A percentile compares a stretch with the other conserved stretches of the same genome.
Conservation (phyloP, 495 filamentous ascomycete genomes). For the Trichoderma parareesei region DNA sequence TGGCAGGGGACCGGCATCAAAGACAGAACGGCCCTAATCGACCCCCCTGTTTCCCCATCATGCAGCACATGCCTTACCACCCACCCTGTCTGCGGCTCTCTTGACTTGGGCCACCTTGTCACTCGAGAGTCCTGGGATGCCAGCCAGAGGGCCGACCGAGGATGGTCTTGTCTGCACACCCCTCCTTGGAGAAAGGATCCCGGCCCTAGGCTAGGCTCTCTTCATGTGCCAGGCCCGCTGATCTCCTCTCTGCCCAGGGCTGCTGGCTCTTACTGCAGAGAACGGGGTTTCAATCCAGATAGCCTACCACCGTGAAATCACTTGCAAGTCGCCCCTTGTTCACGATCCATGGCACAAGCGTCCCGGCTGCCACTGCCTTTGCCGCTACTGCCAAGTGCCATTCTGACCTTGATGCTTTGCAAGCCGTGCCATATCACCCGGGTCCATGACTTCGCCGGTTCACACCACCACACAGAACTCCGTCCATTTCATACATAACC, state of each 20-base stretch:
- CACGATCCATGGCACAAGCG: conserved; percentile 9
- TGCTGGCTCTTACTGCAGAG: conserved; percentile 4
- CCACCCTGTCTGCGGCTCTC: conserved; percentile 8
- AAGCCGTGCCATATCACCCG: conserved; percentile 6
- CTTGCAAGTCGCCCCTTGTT: not conserved
- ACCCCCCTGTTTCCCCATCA: conserved; percentile 8
- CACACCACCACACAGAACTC: conserved; percentile 2
- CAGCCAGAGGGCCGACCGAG: not conserved
- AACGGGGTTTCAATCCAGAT: conserved; percentile 9
- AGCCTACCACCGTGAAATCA: conserved; percentile 2
- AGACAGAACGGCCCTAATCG: conserved; percentile 9
- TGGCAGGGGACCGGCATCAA: not conserved
- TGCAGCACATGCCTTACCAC: conserved; percentile 9
- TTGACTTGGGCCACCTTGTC: not conserved
- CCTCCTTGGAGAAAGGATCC: not conserved
- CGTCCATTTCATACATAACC: conserved; percentile 5
- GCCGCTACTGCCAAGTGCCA: conserved; percentile 6
- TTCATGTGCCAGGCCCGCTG: conserved; percentile 10
- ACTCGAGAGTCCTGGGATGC: not conserved
- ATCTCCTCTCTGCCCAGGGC: conserved; percentile 7
- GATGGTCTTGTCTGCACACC: not conserved
- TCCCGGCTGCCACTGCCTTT: conserved; percentile 5
- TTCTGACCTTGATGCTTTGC: not conserved
- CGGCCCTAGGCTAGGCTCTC: conserved; percentile 1
- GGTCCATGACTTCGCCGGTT: not conserved